phyloP scores from a whole-genome alignment of 2,329 filamentous ascomycete genomes.

The Plectosphaerella plurivora region DNA sequence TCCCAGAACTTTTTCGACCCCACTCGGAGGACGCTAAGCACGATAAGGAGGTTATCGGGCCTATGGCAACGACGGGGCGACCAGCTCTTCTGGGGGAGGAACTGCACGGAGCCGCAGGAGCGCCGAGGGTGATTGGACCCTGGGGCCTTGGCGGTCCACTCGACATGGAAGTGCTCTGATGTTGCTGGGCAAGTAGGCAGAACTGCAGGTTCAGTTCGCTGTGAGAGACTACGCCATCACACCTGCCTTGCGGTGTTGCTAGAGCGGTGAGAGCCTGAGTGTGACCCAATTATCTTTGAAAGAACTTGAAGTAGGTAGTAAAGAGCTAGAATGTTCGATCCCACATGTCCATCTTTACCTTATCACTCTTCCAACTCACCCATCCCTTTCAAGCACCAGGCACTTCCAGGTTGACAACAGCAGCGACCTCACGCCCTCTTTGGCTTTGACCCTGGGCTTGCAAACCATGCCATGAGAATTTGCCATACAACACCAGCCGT shows the following conservation, averaged over 20 bases:
- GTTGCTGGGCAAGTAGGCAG: neutral
- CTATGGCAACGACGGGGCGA: slow-evolving; percentile 12
- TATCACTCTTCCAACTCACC: no score
- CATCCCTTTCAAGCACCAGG: no score
- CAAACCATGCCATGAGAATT: slow-evolving; percentile 29
- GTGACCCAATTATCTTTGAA: no score
- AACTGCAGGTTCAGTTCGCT: no score
- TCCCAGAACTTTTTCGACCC: slow-evolving; percentile 12
- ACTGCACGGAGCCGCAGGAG: neutral
- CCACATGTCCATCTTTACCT: no score
- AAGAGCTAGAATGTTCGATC: no score
- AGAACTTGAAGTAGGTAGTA: no score
- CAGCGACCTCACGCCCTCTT: neutral
- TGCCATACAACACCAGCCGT: slow-evolving; percentile 30
- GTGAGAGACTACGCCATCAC: no score
- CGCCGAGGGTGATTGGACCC: slow-evolving; percentile 4
- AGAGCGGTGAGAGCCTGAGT: no score
- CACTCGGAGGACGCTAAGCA: slow-evolving; percentile 9
- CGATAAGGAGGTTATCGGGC: slow-evolving; percentile 10
- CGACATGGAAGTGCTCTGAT: no score
- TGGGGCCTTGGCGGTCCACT: neutral
- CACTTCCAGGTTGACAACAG: no score
- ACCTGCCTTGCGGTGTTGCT: no score
- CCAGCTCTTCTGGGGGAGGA: slow-evolving; percentile 10
- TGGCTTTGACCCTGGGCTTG: slow-evolving; percentile 8